phyloP scores from a whole-genome alignment of 192 early-diverging fungal species.

The Kappamyces sp. region DNA sequence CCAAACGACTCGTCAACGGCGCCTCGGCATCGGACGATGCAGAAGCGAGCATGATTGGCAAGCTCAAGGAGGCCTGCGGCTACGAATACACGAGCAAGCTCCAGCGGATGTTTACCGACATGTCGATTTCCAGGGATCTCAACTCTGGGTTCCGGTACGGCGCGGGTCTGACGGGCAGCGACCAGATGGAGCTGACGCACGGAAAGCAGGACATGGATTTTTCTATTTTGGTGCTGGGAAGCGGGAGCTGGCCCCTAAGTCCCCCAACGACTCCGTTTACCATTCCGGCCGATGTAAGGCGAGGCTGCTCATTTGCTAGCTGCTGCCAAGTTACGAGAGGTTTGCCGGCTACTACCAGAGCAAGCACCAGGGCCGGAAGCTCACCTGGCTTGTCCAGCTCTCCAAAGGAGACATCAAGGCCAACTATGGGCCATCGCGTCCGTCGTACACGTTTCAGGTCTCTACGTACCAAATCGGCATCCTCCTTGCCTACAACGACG shows the following conservation, averaged over 20 bases:
- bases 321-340: conserved; percentile 75
- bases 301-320: conserved; percentile 25
- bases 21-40: conserved; percentile 86
- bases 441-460: conserved; percentile 71
- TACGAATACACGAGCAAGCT: conserved; percentile 93
- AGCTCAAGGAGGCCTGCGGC: conserved; percentile 84
- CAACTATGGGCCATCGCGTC: conserved; percentile 65
- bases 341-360: conserved; percentile 84
- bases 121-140: conserved; percentile 84
- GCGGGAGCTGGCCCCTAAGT: conserved; percentile 87
- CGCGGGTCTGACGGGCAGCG: conserved; percentile 15
- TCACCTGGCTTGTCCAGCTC: conserved; percentile 93
- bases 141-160: conserved; percentile 75
- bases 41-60: conserved; percentile 91
- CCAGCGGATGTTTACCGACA: conserved; percentile 94
- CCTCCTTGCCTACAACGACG: conserved; percentile 83
- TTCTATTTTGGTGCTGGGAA: conserved; percentile 78
- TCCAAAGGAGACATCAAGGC: conserved; percentile 91
- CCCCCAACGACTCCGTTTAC: conserved; percentile 71
- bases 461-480: conserved; percentile 92
- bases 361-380: conserved; percentile 82
- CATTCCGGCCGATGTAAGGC: conserved; percentile 74
- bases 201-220: conserved; percentile 63
- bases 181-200: conserved; percentile 40
- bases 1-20: conserved; percentile 88